These are phyloP conservation scores for Malus orientalis DNA, from an alignment of 306 rosid species.

Conservation along the genomic window DNA sequence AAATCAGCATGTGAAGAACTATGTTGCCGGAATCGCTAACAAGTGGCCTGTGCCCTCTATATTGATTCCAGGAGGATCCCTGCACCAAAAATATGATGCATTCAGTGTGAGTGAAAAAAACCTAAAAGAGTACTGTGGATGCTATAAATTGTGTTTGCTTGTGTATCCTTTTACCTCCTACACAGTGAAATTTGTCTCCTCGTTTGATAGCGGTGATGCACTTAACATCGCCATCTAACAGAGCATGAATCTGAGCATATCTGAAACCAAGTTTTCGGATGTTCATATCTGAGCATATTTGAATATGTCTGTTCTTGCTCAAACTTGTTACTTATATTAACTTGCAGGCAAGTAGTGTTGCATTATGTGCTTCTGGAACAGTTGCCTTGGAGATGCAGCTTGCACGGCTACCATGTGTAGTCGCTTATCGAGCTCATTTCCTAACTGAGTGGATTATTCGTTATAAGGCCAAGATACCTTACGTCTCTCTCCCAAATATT, in stretches of 20 bases:
- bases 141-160: background rate
- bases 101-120: slow-evolving; percentile 50
- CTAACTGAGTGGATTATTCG: slow-evolving; percentile 71
- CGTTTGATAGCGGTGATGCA: background rate
- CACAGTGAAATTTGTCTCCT: too few species aligned
- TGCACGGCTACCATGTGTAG: slow-evolving; percentile 74
- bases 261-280: background rate
- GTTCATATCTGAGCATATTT: background rate
- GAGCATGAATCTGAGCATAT: background rate
- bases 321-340: background rate
- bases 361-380: slow-evolving; percentile 88
- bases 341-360: slow-evolving; percentile 78
- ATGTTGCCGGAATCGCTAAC: slow-evolving; percentile 32
- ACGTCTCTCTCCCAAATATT: slow-evolving; percentile 82
- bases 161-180: too few species aligned
- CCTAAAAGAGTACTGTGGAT: background rate
- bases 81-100: slow-evolving; percentile 64
- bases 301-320: background rate
- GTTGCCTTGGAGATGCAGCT: slow-evolving; percentile 78
- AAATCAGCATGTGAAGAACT: slow-evolving; percentile 55
- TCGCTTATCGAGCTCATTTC: slow-evolving; percentile 81
- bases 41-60: slow-evolving; percentile 70
- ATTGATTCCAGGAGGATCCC: slow-evolving; percentile 63
- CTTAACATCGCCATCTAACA: background rate
- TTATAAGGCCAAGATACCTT: slow-evolving; percentile 53